A percentile compares a stretch with the other conserved stretches of the same genome.
phyloP scores from a whole-genome alignment of 2,329 filamentous ascomycete species.

The Scedosporium minutisporum region DNA sequence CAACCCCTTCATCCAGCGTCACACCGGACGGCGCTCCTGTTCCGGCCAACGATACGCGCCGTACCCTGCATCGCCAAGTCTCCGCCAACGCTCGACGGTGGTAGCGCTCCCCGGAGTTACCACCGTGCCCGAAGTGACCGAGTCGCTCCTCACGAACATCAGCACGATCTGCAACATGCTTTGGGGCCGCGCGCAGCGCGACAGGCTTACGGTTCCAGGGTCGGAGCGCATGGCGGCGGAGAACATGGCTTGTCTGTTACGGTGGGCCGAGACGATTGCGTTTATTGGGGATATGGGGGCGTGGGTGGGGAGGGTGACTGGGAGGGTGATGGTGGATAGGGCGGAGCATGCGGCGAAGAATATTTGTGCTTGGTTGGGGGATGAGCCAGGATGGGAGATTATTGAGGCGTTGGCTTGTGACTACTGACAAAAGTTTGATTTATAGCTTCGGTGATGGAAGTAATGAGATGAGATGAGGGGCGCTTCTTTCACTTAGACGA shows the following conservation, averaged over 20 bases:
- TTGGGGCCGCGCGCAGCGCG: conserved; percentile 20
- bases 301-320: conserved; percentile 10
- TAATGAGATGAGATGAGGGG: not conserved
- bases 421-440: not conserved
- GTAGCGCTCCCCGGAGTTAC: not conserved
- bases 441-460: not conserved
- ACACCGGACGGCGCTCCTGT: not conserved
- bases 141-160: conserved; percentile 17
- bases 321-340: conserved; percentile 1
- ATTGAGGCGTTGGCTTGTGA: conserved; percentile 1
- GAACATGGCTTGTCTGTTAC: conserved; percentile 19
- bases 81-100: not conserved
- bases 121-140: not conserved
- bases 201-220: conserved; percentile 18
- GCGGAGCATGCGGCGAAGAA: conserved; percentile 14
- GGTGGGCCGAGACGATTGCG: conserved; percentile 20
- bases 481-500: not conserved
- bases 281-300: conserved; percentile 1
- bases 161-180: conserved; percentile 20
- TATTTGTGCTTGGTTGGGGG: conserved; percentile 16
- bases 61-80: not conserved
- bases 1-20: not conserved
- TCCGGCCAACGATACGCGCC: not conserved
- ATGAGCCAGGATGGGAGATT: not conserved
- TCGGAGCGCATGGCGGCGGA: conserved; percentile 18